Base-by-base conservation (phyloP, 2,329 filamentous ascomycete species). In the Clonostachys chloroleuca region DNA sequence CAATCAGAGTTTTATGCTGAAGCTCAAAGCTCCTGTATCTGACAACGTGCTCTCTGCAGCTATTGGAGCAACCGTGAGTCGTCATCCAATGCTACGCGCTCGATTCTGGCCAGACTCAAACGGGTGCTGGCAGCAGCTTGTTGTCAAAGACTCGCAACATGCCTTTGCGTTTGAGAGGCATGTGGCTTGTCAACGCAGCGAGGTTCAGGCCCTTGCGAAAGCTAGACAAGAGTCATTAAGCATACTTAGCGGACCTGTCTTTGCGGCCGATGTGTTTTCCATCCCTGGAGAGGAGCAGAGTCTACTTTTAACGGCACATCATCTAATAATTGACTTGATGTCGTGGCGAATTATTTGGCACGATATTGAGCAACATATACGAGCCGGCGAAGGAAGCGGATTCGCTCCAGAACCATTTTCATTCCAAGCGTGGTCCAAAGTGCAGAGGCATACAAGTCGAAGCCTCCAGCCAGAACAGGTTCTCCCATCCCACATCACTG, bases 221-320 rank as follows among this genome's bases (percentile, higher is more conserved):
- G 36, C 36, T 18, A 6, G 36, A 39, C 36, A 39, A 39, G 36
- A n/a, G 17, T 39, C 36, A 18, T 39, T 39, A 12, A 18, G 17
- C n/a, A 39, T 39, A 16, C 66, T 73, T 46, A 59, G 65, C 0
- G 77, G 77, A 0, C 77, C 77, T 0, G 65, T 78, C 0, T 79
- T 80, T 49, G 68, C 70, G 0, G 74, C 68, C 6, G 67, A 76
- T 46, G 71, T 75, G 46, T 65, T 80, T 24, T 66, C 68, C 12
- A 30, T 30, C 24, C 24, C 24, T 30, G 24, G 24, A 10, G 24
- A 30, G 24, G 5, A 30, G 8, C 63, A 63, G 34, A 42, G 54
- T 2, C 43, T 67, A 10, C 63, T 61, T 6, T 44, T 72, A 8
- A 53, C 60, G 6, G 61, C 58, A 2, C 66, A 69, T 13, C 67